phyloP scores from a whole-genome alignment of 176 grass and related monocot genomes.

The sorghum (Sorghum bicolor) region Sorghum_bicolor_NCBIv3 NC_012875.2:52133501-52134000 shows the following conservation, averaged over 20 bases:
- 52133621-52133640: slow-evolving; percentile 68
- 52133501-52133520: slow-evolving; percentile 54
- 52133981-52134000: slow-evolving; percentile 22
- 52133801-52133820: slow-evolving; percentile 94
- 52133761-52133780: slow-evolving; percentile 75
- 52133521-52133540: slow-evolving; percentile 35
- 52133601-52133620: neutral
- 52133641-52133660: slow-evolving; percentile 94
- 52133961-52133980: slow-evolving; percentile 35
- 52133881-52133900: slow-evolving; percentile 89
- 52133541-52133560: neutral
- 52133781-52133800: slow-evolving; percentile 78
- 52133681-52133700: slow-evolving; percentile 91
- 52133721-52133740: slow-evolving; percentile 99
- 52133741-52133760: slow-evolving; percentile 96
- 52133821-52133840: slow-evolving; percentile 63
- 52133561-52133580: neutral
- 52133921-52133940: slow-evolving; percentile 27
- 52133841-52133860: slow-evolving; percentile 74
- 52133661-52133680: slow-evolving; percentile 93
- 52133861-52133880: slow-evolving; percentile 91
- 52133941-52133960: slow-evolving; percentile 15
- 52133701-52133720: slow-evolving; percentile 99
- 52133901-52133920: slow-evolving; percentile 40
- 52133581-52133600: slow-evolving; percentile 9